Conservation (phyloP, 495 filamentous ascomycete genomes). For the Neurospora sp. region DNA sequence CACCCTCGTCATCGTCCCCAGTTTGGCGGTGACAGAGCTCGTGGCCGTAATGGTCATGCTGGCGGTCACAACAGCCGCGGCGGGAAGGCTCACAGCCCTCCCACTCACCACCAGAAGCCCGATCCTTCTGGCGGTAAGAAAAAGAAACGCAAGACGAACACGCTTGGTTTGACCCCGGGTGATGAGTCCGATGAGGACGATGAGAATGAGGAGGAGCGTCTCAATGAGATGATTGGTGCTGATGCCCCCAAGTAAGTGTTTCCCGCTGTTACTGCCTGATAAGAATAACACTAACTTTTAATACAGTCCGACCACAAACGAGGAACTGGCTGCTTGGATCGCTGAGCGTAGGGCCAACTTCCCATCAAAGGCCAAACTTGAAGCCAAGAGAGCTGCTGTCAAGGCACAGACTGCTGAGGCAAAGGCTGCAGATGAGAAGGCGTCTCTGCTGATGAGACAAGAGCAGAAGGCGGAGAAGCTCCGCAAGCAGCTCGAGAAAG, state of each 20-base stretch:
- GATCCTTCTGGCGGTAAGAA: conserved; percentile 53
- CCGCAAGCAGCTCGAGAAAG: conserved; percentile 38
- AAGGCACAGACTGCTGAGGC: conserved; percentile 17
- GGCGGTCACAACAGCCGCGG: conserved; percentile 15
- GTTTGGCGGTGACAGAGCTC: conserved; percentile 34
- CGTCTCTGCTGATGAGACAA: conserved; percentile 26
- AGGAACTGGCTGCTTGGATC: neutral
- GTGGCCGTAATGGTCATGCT: conserved; percentile 20
- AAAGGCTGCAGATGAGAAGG: conserved; percentile 13
- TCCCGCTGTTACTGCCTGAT: conserved; percentile 16
- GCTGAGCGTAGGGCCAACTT: neutral
- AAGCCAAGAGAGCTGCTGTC: neutral
- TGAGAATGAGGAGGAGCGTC: conserved; percentile 60
- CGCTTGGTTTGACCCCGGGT: conserved; percentile 69
- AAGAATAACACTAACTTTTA: neutral
- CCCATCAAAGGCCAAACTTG: neutral
- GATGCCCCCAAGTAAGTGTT: conserved; percentile 39
- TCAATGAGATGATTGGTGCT: conserved; percentile 48
- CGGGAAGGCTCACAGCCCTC: conserved; percentile 20
- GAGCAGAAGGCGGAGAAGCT: conserved; percentile 40
- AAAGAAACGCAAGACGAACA: conserved; percentile 68
- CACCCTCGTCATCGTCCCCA: conserved; percentile 20
- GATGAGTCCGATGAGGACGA: conserved; percentile 62
- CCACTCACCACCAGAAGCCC: conserved; percentile 53
- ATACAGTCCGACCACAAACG: neutral